Evolutionary conservation across 164 flowering plant species (phyloP).

Genomic region (Warburgia ugandensis): DNA sequence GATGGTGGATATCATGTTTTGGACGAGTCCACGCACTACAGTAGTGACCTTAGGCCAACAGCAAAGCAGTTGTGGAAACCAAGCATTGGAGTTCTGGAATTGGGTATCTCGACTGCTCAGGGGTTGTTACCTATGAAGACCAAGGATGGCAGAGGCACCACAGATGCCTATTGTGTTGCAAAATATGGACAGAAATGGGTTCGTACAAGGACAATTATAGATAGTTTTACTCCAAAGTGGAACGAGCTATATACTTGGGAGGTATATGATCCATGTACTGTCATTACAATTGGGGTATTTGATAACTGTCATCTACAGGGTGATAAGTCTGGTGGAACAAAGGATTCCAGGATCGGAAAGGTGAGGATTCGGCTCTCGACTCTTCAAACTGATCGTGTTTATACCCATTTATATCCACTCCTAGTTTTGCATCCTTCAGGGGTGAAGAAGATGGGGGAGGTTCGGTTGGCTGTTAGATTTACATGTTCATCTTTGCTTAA

Average conservation of each 20-base stretch:
- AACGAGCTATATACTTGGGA: constrained; percentile 61
- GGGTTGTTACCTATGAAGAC: constrained; percentile 38
- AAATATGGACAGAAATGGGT: constrained; percentile 62
- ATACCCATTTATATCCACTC: constrained; percentile 54
- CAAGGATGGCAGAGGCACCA: constrained; percentile 23
- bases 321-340: constrained; percentile 35
- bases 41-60: constrained; percentile 46
- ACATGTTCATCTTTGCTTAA: constrained; percentile 65
- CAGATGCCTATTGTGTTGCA: constrained; percentile 60
- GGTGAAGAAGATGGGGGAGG: constrained; percentile 80
- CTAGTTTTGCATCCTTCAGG: constrained; percentile 53
- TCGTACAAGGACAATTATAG: constrained; percentile 40
- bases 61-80: constrained; percentile 37
- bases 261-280: constrained; percentile 55
- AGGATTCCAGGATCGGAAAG: constrained; percentile 77
- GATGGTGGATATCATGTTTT: constrained; percentile 64
- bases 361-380: constrained; percentile 71
- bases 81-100: constrained; percentile 42
- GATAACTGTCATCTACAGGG: constrained; percentile 43
- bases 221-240: constrained; percentile 37
- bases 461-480: constrained; percentile 78
- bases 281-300: constrained; percentile 50
- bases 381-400: constrained; percentile 39
- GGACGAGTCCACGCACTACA: constrained; percentile 47
- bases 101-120: constrained; percentile 46